phyloP scores from a whole-genome alignment of 2,329 filamentous ascomycete species.

The Plenodomus lindquistii region DNA sequence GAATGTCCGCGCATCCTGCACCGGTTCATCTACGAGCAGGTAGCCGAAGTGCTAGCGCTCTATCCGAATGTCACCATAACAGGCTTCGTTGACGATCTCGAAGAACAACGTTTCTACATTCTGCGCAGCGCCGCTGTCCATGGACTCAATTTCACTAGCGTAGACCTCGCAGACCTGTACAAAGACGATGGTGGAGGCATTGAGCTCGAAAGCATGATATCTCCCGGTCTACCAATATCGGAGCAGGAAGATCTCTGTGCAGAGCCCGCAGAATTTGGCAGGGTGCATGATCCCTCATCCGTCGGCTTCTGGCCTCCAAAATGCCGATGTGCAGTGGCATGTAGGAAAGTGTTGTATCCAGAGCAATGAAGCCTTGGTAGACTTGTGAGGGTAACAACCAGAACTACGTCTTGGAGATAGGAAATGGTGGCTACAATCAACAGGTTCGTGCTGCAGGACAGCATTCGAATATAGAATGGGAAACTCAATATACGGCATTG shows the following conservation, averaged over 20 bases:
- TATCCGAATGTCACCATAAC: constrained; percentile 12
- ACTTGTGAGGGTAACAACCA: no score
- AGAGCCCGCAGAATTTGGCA: no score
- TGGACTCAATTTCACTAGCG: constrained; percentile 8
- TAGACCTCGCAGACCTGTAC: constrained; percentile 20
- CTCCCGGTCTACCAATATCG: background rate
- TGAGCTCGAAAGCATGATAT: constrained; percentile 5
- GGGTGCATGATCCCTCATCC: no score
- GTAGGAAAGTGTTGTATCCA: background rate
- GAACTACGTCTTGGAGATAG: no score
- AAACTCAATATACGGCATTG: background rate
- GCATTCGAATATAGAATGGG: background rate
- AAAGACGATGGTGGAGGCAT: constrained; percentile 20
- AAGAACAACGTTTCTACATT: constrained; percentile 12
- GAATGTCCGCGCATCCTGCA: constrained; percentile 29
- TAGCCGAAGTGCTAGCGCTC: constrained; percentile 16
- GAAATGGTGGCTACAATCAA: no score
- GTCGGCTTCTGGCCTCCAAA: constrained; percentile 20
- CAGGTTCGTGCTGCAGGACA: background rate
- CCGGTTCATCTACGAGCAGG: constrained; percentile 30
- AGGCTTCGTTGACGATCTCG: constrained; percentile 25
- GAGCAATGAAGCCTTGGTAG: background rate
- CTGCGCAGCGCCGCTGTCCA: constrained; percentile 3
- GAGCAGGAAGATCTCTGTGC: background rate
- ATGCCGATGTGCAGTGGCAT: constrained; percentile 14